Percentiles rank a stretch among this genome's conserved stretches.
Evolutionary conservation across 2,329 filamentous ascomycete species (phyloP).

Genomic region (Colletotrichum somersetense): DNA sequence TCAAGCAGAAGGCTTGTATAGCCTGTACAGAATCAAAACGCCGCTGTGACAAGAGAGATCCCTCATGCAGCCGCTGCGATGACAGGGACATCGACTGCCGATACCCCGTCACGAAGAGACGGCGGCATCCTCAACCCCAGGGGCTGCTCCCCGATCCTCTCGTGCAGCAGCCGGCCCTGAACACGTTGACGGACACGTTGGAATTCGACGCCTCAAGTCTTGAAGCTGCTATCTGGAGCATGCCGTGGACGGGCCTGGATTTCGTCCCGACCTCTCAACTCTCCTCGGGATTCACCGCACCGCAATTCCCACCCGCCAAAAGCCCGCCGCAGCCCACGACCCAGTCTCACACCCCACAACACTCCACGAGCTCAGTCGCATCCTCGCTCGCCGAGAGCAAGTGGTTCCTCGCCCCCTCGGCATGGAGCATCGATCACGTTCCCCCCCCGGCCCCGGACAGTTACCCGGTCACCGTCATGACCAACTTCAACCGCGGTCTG

Average conservation of each 20-base stretch:
- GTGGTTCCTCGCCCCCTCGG: slow-evolving; percentile 43
- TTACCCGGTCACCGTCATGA: slow-evolving; percentile 42
- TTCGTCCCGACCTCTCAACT: not conserved
- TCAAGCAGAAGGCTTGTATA: slow-evolving; percentile 50
- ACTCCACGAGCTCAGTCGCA: not conserved
- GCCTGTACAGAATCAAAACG: slow-evolving; percentile 53
- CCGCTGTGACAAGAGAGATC: slow-evolving; percentile 52
- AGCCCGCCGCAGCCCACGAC: not conserved
- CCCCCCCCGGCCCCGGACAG: slow-evolving; percentile 14
- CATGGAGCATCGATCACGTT: slow-evolving; percentile 42
- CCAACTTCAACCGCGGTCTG: slow-evolving; percentile 46
- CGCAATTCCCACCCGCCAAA: slow-evolving; percentile 4
- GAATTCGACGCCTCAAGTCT: slow-evolving; percentile 3
- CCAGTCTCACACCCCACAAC: not conserved
- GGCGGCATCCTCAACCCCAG: not conserved
- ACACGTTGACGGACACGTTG: not conserved
- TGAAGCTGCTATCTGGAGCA: not conserved
- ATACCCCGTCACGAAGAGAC: slow-evolving; percentile 41
- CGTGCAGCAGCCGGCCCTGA: not conserved
- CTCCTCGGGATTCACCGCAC: not conserved
- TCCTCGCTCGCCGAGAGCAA: not conserved
- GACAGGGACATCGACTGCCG: slow-evolving; percentile 44
- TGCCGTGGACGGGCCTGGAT: slow-evolving; percentile 15
- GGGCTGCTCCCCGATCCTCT: not conserved
- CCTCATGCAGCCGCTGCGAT: slow-evolving; percentile 49